Conservation (phyloP, 805 yeast genomes). For the Yarrowia sp. region DNA sequence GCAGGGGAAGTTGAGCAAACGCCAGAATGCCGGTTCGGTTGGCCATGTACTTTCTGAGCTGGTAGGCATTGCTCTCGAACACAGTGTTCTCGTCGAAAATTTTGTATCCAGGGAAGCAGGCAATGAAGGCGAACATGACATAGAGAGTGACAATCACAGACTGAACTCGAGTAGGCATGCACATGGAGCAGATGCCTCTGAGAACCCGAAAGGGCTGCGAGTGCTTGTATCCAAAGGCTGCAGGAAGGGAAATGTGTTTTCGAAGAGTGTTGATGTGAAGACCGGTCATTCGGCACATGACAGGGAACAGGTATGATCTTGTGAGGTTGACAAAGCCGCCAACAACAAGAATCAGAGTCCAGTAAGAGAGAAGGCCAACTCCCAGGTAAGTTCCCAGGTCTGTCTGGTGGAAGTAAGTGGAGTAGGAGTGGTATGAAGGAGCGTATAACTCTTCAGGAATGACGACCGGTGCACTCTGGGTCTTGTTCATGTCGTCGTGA, state of each 20-base stretch:
- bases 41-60: constrained; percentile 45
- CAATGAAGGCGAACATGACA: constrained; percentile 40
- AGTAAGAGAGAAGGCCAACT: constrained; percentile 35
- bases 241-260: constrained; percentile 41
- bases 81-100: constrained; percentile 42
- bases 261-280: constrained; percentile 31
- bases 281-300: constrained; percentile 2
- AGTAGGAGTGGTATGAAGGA: constrained; percentile 3
- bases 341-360: constrained; percentile 35
- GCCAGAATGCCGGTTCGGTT: constrained; percentile 57
- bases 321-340: constrained; percentile 33
- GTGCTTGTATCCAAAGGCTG: constrained; percentile 39
- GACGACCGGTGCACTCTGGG: background rate
- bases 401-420: background rate
- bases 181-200: constrained; percentile 28
- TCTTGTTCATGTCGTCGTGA: background rate
- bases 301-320: constrained; percentile 27
- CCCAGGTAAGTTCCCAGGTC: constrained; percentile 31
- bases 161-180: constrained; percentile 55
- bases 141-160: constrained; percentile 45
- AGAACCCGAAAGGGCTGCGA: constrained; percentile 35
- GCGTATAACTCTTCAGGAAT: background rate
- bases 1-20: constrained; percentile 44
- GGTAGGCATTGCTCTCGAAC: constrained; percentile 38
- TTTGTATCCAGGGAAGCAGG: constrained; percentile 38